Base-by-base conservation (phyloP, 768 basidiomycete genomes). In the Macrolepiota dolichaula region DNA sequence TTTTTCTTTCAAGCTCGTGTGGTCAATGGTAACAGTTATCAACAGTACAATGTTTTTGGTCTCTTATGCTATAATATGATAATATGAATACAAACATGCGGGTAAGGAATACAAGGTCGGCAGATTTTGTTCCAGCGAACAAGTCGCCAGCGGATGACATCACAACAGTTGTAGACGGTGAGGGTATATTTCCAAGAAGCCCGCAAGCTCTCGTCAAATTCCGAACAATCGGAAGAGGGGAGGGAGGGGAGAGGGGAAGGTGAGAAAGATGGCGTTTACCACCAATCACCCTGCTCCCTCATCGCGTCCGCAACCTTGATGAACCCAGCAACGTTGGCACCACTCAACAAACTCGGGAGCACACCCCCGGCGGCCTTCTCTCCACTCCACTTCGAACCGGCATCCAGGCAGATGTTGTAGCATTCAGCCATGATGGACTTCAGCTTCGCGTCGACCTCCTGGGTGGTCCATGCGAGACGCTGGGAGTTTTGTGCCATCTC, bases 401-500 rank as follows among this genome's bases (percentile, higher is more conserved):
- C 85, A 55, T 74, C 75, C 68, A 81, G 74, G 71, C 86, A 88
- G 49, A 78, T 82, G 68, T 82, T 63, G 74, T 82, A 91, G 72
- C 83, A 83, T 63, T 83, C 81, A 32, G 79, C 71, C 89, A 91
- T 91, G 76, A 90, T 90, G 57, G 75, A 74, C 73, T 86, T 85
- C 58, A 91, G 77, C 77, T 87, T 88, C 19, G 68, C 70, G 72
- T 91, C 89, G 55, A 91, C 88, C 66, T 86, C 84, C 62, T 77
- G 73, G 59, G 79, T 76, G 2, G 83, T 74, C 88, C 88, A 90
- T 47, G 80, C 77, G 50, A 85, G 79, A 37, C 85, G 77, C 69
- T 84, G 81, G 68, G 85, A 87, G 79, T 91, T 90, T 76, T 90
- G 88, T 1, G 86, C 85, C 88, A 90, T 89, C 78, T 90, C 89